phyloP scores from a whole-genome alignment of 768 basidiomycete genomes.

The Suillus sp. region DNA sequence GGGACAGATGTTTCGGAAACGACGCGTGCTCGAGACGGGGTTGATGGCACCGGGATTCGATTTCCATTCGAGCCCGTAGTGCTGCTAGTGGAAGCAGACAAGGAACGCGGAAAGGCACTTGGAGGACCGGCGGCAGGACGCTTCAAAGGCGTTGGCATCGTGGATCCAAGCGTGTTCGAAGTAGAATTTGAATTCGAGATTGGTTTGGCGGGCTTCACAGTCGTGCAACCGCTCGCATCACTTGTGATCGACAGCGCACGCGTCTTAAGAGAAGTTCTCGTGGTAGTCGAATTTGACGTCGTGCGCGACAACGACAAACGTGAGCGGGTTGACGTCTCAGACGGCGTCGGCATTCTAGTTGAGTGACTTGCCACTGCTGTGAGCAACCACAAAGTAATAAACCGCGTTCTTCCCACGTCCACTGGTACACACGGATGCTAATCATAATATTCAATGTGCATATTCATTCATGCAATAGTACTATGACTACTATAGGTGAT shows the following conservation, averaged over 20 bases:
- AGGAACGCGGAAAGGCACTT: constrained; percentile 26
- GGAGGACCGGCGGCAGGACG: constrained; percentile 25
- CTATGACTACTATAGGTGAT: no score
- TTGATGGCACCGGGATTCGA: constrained; percentile 28
- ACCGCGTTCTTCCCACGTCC: constrained; percentile 1
- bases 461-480: no score
- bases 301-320: constrained; percentile 43
- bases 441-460: no score
- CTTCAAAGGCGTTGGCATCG: constrained; percentile 29
- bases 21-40: constrained; percentile 45
- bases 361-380: neutral
- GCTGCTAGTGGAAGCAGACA: constrained; percentile 24
- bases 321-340: constrained; percentile 55
- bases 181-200: constrained; percentile 30
- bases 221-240: constrained; percentile 50
- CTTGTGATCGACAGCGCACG: constrained; percentile 56
- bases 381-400: constrained; percentile 5
- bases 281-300: constrained; percentile 20
- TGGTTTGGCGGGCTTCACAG: constrained; percentile 42
- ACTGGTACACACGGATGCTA: neutral
- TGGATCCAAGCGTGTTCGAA: constrained; percentile 19
- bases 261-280: constrained; percentile 53
- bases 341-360: constrained; percentile 40
- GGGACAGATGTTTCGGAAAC: constrained; percentile 41
- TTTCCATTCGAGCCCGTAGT: constrained; percentile 9